These are phyloP conservation scores for Dictyostelium capitatum DNA, from an alignment of 78 protist species.

Conservation along the genomic window DNA sequence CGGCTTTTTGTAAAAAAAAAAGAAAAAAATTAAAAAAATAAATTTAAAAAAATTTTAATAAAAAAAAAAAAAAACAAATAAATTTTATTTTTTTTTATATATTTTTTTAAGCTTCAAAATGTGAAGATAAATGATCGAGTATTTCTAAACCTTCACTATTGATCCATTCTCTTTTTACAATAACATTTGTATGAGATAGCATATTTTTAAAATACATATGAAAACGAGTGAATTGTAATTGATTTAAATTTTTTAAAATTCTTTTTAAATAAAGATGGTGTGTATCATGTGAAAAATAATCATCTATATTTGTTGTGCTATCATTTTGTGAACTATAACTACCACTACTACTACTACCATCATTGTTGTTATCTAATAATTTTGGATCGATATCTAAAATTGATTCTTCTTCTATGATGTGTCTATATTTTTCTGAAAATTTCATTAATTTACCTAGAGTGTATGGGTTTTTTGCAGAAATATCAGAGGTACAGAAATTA, in stretches of 20 bases:
- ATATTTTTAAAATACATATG: conserved; percentile 32
- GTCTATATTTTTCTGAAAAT: conserved; percentile 24
- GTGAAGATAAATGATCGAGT: not conserved
- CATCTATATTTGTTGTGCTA: not conserved
- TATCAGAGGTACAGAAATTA: conserved; percentile 56
- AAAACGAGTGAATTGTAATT: conserved; percentile 16
- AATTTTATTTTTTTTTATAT: not conserved
- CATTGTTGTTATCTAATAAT: not conserved
- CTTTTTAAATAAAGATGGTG: not conserved
- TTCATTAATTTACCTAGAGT: conserved; percentile 3
- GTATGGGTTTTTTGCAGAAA: conserved; percentile 58
- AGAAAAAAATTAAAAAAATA: too few species aligned
- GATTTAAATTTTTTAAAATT: conserved; percentile 19
- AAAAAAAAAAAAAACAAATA: too few species aligned
- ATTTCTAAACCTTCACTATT: conserved; percentile 40
- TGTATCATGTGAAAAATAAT: conserved; percentile 35
- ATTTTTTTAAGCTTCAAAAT: conserved; percentile 11
- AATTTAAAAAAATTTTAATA: too few species aligned
- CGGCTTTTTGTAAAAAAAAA: too few species aligned
- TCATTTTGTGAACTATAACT: not conserved
- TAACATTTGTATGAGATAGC: conserved; percentile 44
- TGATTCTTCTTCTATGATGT: conserved; percentile 8
- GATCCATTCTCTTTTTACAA: conserved; percentile 38
- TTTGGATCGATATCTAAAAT: not conserved
- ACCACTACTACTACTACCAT: not conserved